Conservation (phyloP, 1,139 yeast genomes). For the Hansenula lynferdii region DNA sequence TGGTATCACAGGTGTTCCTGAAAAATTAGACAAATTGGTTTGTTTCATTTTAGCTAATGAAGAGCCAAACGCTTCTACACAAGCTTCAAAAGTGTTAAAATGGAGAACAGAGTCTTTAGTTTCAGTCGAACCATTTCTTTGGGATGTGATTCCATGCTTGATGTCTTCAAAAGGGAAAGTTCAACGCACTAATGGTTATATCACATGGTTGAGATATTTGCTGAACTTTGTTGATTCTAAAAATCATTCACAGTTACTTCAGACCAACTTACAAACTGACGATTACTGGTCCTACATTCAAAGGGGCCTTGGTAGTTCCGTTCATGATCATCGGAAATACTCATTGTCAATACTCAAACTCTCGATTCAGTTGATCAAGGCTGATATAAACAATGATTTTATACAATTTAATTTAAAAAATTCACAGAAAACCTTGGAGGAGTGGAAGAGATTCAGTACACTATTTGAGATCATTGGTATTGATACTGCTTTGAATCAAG, state of each 20-base stretch:
- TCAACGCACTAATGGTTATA: slow-evolving; percentile 40
- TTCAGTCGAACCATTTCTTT: slow-evolving; percentile 28
- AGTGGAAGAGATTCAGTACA: slow-evolving; percentile 73
- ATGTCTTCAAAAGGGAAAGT: slow-evolving; percentile 23
- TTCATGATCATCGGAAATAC: slow-evolving; percentile 71
- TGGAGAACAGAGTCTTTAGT: slow-evolving; percentile 43
- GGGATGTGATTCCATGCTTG: slow-evolving; percentile 42
- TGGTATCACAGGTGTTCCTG: slow-evolving; percentile 4
- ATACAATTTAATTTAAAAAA: slow-evolving; percentile 43
- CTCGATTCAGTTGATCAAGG: slow-evolving; percentile 45
- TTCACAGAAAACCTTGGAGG: slow-evolving; percentile 32
- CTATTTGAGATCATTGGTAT: slow-evolving; percentile 76
- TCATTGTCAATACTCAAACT: slow-evolving; percentile 63
- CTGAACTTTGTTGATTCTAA: slow-evolving; percentile 14
- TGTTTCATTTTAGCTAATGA: slow-evolving; percentile 8
- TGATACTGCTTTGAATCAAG: slow-evolving; percentile 84
- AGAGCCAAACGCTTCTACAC: slow-evolving; percentile 26
- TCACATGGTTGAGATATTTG: slow-evolving; percentile 54
- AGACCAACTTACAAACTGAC: slow-evolving; percentile 30
- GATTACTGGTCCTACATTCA: slow-evolving; percentile 61
- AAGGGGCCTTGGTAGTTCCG: slow-evolving; percentile 46
- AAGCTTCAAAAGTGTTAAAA: slow-evolving; percentile 36
- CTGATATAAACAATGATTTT: slow-evolving; percentile 35
- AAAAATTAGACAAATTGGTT: slow-evolving; percentile 9
- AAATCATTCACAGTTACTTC: slow-evolving; percentile 25